A percentile compares a stretch with the other conserved stretches of the same genome.
These are phyloP conservation scores for Pestalotiopsis sp. DNA, from an alignment of 2,329 filamentous ascomycete species.

Conservation along the genomic window DNA sequence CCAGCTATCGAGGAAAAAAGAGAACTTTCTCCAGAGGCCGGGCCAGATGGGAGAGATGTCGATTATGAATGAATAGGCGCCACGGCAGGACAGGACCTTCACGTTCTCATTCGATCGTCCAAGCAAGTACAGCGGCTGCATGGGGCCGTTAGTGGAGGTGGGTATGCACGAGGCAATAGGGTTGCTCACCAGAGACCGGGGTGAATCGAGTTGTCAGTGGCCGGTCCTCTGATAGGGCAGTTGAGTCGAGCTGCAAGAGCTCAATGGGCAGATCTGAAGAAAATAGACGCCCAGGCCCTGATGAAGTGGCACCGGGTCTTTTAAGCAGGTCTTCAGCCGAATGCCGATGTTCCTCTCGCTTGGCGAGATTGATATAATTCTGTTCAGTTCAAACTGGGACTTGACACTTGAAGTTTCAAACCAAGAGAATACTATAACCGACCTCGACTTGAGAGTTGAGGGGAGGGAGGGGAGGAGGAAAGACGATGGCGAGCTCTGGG, in stretches of 20 bases:
- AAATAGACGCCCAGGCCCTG: constrained; percentile 48
- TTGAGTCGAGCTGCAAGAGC: constrained; percentile 37
- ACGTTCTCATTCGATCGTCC: constrained; percentile 35
- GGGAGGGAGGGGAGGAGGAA: constrained; percentile 12
- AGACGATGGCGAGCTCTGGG: background rate
- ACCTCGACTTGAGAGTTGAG: background rate
- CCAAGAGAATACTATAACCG: constrained; percentile 4
- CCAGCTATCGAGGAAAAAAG: constrained; percentile 57
- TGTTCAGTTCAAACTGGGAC: constrained; percentile 22
- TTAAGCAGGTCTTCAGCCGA: constrained; percentile 21
- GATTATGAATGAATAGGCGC: constrained; percentile 59
- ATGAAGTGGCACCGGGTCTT: constrained; percentile 36
- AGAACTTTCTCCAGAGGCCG: constrained; percentile 30
- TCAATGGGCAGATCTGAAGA: constrained; percentile 39
- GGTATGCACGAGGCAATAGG: constrained; percentile 39
- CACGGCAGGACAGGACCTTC: constrained; percentile 28
- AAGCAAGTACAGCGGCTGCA: constrained; percentile 34
- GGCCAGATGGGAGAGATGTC: constrained; percentile 41
- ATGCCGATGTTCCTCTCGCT: constrained; percentile 17
- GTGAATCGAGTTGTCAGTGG: constrained; percentile 34
- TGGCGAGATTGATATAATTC: constrained; percentile 9
- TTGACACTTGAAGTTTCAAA: constrained; percentile 22
- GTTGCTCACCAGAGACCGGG: constrained; percentile 40
- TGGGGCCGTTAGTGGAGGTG: constrained; percentile 40
- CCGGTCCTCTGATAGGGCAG: constrained; percentile 46